phyloP scores from a whole-genome alignment of 2,329 filamentous ascomycete species.

The Penicillium sp. region DNA sequence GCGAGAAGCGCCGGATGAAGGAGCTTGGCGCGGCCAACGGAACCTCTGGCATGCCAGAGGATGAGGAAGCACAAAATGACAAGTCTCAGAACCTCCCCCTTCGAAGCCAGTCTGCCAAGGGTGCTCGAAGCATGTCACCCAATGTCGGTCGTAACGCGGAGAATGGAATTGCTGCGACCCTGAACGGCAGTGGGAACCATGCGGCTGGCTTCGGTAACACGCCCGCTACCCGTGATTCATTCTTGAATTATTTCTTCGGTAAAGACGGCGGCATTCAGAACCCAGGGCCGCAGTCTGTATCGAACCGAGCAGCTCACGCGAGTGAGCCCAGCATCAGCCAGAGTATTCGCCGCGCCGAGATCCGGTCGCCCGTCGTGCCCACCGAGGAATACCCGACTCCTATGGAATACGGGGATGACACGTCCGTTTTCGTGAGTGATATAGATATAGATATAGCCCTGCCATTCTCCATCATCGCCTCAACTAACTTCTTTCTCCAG shows the following conservation, averaged over 20 bases:
- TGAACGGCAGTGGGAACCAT: constrained; percentile 64
- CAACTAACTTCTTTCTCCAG: constrained; percentile 16
- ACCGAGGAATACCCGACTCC: constrained; percentile 38
- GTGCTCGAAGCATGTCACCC: constrained; percentile 75
- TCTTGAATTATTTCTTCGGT: constrained; percentile 97
- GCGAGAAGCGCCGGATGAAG: constrained; percentile 76
- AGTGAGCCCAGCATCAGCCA: constrained; percentile 77
- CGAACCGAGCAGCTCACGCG: constrained; percentile 64
- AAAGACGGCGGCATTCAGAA: constrained; percentile 67
- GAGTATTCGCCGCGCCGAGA: constrained; percentile 67
- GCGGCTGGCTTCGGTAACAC: constrained; percentile 58
- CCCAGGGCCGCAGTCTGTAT: constrained; percentile 36
- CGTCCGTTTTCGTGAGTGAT: constrained; percentile 46
- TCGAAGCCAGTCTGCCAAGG: constrained; percentile 58
- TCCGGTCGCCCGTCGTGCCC: constrained; percentile 42
- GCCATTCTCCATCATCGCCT: neutral
- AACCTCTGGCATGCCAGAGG: constrained; percentile 55
- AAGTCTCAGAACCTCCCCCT: constrained; percentile 50
- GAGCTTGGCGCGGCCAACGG: constrained; percentile 76
- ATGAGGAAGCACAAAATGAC: constrained; percentile 58
- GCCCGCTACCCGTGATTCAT: constrained; percentile 74
- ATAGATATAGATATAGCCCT: too few species aligned
- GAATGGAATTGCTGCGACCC: constrained; percentile 61
- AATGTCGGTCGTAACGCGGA: constrained; percentile 59
- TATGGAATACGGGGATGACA: constrained; percentile 41